Percentiles rank a stretch among this genome's conserved stretches.
Conservation (phyloP, 257 asterid species). For the Ilex aquifolium region DNA sequence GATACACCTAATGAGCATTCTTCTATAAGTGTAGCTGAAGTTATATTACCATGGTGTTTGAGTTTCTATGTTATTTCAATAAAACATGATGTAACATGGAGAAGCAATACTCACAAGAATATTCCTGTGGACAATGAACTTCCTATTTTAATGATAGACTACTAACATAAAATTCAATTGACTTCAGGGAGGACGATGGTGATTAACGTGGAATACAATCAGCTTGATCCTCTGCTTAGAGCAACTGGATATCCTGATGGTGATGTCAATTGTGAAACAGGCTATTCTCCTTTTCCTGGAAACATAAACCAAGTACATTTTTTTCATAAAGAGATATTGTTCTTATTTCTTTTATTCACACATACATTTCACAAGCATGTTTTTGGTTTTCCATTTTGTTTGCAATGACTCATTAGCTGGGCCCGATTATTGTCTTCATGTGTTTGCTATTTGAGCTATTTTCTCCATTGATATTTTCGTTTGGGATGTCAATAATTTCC, state of each 20-base stretch:
- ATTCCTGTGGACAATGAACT: constrained; percentile 4
- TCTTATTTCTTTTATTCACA: constrained; percentile 10
- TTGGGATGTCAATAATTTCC: not conserved
- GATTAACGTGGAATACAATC: constrained; percentile 98
- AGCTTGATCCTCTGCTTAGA: constrained; percentile 94
- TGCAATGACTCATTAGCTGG: not conserved
- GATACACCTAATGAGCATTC: too few relatives aligned
- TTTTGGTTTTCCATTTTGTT: constrained; percentile 2
- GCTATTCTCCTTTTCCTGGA: constrained; percentile 98
- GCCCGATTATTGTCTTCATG: not conserved
- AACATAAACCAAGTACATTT: constrained; percentile 86
- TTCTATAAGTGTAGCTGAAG: too few relatives aligned
- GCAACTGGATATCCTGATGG: constrained; percentile 91
- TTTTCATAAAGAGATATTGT: constrained; percentile 10
- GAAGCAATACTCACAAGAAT: constrained; percentile 1
- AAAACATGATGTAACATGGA: not conserved
- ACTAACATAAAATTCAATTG: constrained; percentile 7
- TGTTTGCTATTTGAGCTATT: too few relatives aligned
- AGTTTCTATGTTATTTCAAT: too few relatives aligned
- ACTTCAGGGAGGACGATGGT: constrained; percentile 90
- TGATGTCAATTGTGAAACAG: constrained; percentile 85
- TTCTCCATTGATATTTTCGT: not conserved
- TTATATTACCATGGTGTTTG: too few relatives aligned
- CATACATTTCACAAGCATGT: constrained; percentile 3
- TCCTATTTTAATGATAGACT: constrained; percentile 7